phyloP scores from a whole-genome alignment of 331 rosid genomes.

The Malus hybrid region DNA sequence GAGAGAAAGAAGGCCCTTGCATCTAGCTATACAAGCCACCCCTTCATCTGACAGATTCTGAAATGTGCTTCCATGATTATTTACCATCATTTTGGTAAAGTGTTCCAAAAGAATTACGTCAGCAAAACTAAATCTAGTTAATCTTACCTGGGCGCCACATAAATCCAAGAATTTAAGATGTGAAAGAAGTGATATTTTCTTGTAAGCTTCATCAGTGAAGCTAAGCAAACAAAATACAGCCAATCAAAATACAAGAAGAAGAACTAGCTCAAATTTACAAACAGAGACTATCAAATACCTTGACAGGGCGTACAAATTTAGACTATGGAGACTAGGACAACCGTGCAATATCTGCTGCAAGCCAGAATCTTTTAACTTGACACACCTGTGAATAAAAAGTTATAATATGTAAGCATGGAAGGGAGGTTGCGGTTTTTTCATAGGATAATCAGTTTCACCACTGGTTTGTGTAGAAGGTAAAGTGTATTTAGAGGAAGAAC shows the following conservation, averaged over 20 bases:
- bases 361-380: slow-evolving; percentile 62
- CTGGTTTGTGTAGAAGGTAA: neutral
- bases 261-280: neutral
- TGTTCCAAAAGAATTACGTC: neutral
- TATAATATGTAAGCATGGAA: slow-evolving; percentile 11
- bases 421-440: neutral
- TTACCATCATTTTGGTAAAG: slow-evolving; percentile 9
- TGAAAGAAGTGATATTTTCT: slow-evolving; percentile 39
- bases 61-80: slow-evolving; percentile 14
- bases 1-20: slow-evolving; percentile 55
- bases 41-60: slow-evolving; percentile 82
- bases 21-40: slow-evolving; percentile 50
- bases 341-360: slow-evolving; percentile 49
- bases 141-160: slow-evolving; percentile 77
- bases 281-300: slow-evolving; percentile 36
- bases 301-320: slow-evolving; percentile 79
- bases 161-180: slow-evolving; percentile 62
- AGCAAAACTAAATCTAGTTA: slow-evolving; percentile 1
- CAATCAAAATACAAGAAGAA: slow-evolving; percentile 12
- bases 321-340: slow-evolving; percentile 52
- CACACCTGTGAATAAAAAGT: slow-evolving; percentile 41
- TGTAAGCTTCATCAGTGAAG: slow-evolving; percentile 68
- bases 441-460: neutral
- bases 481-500: neutral
- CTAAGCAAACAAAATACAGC: slow-evolving; percentile 30